Evolutionary conservation across 2,329 filamentous ascomycete species (phyloP).

Genomic region (Fusarium euwallaceae): DNA sequence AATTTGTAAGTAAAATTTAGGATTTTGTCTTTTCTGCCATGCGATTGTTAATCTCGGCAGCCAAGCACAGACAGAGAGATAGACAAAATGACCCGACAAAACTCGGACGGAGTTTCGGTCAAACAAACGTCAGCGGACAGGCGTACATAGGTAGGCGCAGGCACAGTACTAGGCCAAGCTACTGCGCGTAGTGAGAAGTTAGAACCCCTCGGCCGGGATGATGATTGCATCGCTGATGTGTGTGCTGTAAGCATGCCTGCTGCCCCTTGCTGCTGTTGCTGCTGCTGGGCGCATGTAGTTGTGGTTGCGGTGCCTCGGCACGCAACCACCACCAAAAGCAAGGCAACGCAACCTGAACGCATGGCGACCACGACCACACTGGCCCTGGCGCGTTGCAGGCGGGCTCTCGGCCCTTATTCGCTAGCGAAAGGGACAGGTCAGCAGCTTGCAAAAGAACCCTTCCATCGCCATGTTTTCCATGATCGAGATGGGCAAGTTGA

Average conservation of each 20-base stretch:
- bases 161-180: constrained; percentile 5
- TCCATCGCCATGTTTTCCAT: background rate
- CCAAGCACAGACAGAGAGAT: background rate
- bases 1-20: background rate
- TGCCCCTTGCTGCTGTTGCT: constrained; percentile 10
- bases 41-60: background rate
- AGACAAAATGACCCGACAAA: background rate
- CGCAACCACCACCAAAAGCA: constrained; percentile 6
- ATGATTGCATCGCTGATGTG: constrained; percentile 21
- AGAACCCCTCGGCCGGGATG: constrained; percentile 22
- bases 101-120: constrained; percentile 4
- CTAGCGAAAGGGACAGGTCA: constrained; percentile 9
- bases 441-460: constrained; percentile 12
- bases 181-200: constrained; percentile 15
- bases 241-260: constrained; percentile 11
- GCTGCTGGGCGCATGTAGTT: background rate
- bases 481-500: background rate
- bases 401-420: constrained; percentile 15
- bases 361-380: background rate
- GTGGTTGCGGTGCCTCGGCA: constrained; percentile 24
- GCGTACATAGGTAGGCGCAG: constrained; percentile 3
- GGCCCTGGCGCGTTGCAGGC: constrained; percentile 21
- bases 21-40: background rate
- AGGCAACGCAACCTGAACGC: background rate
- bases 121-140: constrained; percentile 7